Base-by-base conservation (phyloP, 805 yeast genomes). In the Ogataea trehalophila region DNA sequence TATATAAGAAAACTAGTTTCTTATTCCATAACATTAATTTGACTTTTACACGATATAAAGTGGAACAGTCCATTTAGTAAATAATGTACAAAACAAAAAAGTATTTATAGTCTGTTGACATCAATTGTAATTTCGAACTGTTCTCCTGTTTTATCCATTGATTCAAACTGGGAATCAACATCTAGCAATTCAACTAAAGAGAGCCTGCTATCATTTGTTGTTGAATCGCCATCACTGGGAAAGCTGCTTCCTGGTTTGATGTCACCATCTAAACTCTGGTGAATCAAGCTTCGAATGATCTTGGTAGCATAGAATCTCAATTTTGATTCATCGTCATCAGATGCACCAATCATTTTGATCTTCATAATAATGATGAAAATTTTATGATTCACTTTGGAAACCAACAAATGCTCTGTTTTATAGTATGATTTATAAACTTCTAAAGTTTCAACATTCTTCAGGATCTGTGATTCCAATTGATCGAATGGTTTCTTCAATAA, bases 271-370 rank as follows among this genome's bases (percentile, higher is more conserved):
- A 52, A 41, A 1, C 53, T 54, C 26, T 58, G 52, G 22, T 47
- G 46, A 47, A 76, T 52, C 15, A 68, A 59, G 15, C 62, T 65
- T 38, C 66, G 60, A 4, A 81, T 66, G 7, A 78, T 63, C 33
- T 75, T 67, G 38, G 67, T 63, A 2, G 76, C 65, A 48, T 81
- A 81, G 49, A 72, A 74, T 39, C 85, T 62, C 33, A 86, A 58
- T 33, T 71, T 66, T 1, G 79, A 63, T 60, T 85, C 92, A 41
- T 85, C 90, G 46, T 84, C 87, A 51, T 79, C 79, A 4, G 85
- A 77, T 1, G 83, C 86, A n/a, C 91, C 91, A 41, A 68, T 64
- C 85, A 86, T 80, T 18, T 62, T 64, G 3, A 86, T 54, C 46
- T 70, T 74, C 16, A 83, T 51, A 3, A 87, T 74, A 2, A 83